Evolutionary conservation across 1,139 yeast species (phyloP).

Genomic region (Williopsis jadinii): DNA sequence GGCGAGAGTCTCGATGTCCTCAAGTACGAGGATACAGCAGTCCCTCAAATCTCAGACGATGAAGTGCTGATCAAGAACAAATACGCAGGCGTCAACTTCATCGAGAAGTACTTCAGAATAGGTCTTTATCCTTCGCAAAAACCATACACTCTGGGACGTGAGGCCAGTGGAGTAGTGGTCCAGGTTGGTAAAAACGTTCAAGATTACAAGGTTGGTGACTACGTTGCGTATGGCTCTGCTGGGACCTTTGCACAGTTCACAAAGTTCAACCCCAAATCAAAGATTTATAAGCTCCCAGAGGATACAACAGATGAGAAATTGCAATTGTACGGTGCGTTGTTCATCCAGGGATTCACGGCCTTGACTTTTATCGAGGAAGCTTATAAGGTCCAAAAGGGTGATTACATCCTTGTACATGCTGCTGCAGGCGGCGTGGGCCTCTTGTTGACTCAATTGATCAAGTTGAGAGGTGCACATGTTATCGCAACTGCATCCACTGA

Average conservation of each 20-base stretch:
- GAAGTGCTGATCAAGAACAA: constrained; percentile 66
- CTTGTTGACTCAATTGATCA: constrained; percentile 55
- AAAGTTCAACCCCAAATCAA: constrained; percentile 31
- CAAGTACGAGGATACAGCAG: constrained; percentile 44
- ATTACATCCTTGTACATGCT: constrained; percentile 72
- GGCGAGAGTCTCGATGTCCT: constrained; percentile 45
- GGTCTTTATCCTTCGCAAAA: constrained; percentile 58
- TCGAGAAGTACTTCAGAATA: constrained; percentile 73
- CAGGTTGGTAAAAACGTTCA: constrained; percentile 58
- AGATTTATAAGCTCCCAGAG: constrained; percentile 42
- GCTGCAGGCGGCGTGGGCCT: constrained; percentile 95
- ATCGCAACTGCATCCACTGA: constrained; percentile 79
- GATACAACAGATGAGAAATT: constrained; percentile 39
- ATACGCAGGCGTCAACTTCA: constrained; percentile 75
- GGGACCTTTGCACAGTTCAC: constrained; percentile 69
- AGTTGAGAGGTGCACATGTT: constrained; percentile 60
- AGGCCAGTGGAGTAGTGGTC: constrained; percentile 72
- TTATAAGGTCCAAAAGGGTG: constrained; percentile 59
- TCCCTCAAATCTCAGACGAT: constrained; percentile 46
- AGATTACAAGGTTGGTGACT: constrained; percentile 60
- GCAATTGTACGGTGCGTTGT: constrained; percentile 50
- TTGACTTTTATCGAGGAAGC: constrained; percentile 62
- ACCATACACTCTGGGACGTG: constrained; percentile 75
- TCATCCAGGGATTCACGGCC: constrained; percentile 77
- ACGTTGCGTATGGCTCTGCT: constrained; percentile 49